phyloP scores from a whole-genome alignment of 2,329 filamentous ascomycete species.

The Cladorrhinum sp. region DNA sequence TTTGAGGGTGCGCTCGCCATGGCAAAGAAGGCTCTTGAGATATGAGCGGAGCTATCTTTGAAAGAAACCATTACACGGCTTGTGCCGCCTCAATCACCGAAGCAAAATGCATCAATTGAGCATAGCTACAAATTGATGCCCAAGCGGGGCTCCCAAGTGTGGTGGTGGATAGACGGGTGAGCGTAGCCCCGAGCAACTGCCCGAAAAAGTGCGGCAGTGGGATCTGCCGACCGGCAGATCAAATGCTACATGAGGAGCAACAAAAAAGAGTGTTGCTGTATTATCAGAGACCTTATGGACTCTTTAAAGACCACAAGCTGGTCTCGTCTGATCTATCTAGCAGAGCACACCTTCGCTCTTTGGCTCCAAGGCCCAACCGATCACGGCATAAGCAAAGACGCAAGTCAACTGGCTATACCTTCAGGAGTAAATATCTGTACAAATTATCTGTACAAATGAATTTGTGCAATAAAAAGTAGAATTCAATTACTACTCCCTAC shows the following conservation, averaged over 20 bases:
- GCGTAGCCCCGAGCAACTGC: neutral
- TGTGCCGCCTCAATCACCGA: neutral
- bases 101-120: neutral
- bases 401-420: too few relatives aligned
- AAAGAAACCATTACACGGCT: neutral
- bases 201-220: neutral
- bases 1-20: conserved; percentile 85
- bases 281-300: neutral
- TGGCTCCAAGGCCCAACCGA: neutral
- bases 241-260: neutral
- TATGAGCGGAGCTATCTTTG: conserved; percentile 7
- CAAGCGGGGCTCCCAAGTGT: neutral
- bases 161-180: neutral
- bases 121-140: neutral
- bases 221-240: neutral
- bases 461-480: neutral
- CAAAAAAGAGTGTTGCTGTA: neutral
- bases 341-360: neutral
- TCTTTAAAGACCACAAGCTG: neutral
- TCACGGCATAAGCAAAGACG: neutral
- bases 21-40: conserved; percentile 69
- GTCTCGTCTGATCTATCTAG: neutral
- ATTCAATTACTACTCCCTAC: neutral
- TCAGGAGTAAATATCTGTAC: neutral
- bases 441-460: neutral